phyloP scores from a whole-genome alignment of 345 rosid genomes.

The Aegle marmelos region DNA sequence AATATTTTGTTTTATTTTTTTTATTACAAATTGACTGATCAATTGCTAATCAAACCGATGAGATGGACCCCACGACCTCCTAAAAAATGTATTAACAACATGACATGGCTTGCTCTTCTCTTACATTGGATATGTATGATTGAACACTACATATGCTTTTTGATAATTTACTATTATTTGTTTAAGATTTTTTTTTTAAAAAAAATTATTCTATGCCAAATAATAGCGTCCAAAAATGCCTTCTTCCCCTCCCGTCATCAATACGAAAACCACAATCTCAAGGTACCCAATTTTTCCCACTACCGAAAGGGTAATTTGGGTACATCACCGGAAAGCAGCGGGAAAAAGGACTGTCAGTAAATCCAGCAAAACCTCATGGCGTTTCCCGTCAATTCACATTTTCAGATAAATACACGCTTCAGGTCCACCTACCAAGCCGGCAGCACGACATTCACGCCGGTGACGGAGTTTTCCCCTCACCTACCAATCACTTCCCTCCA shows the following conservation, averaged over 20 bases:
- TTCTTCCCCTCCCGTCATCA: not conserved
- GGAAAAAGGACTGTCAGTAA: slow-evolving; percentile 22
- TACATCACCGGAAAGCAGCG: not conserved
- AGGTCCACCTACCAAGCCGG: slow-evolving; percentile 16
- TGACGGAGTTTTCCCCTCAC: slow-evolving; percentile 33
- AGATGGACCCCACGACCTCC: not conserved
- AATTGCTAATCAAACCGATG: not conserved
- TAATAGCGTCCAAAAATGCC: not conserved
- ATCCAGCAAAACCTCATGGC: slow-evolving; percentile 26
- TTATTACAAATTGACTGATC: not conserved
- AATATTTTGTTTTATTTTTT: no score
- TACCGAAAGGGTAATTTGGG: slow-evolving; percentile 1
- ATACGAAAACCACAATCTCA: not conserved
- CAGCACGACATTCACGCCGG: slow-evolving; percentile 37
- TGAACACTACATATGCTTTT: no score
- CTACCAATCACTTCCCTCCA: slow-evolving; percentile 36
- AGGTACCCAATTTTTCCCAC: not conserved
- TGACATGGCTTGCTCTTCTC: no score
- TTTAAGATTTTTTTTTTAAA: not conserved
- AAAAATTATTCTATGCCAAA: not conserved
- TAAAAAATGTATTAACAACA: no score
- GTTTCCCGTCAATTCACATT: slow-evolving; percentile 37
- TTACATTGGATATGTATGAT: no score
- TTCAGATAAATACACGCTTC: slow-evolving; percentile 16
- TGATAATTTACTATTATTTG: no score